A percentile compares a stretch with the other conserved stretches of the same genome.
Evolutionary conservation across 1,284 basidiomycete species (phyloP).

Genomic region (Puccinia brachypodii): DNA sequence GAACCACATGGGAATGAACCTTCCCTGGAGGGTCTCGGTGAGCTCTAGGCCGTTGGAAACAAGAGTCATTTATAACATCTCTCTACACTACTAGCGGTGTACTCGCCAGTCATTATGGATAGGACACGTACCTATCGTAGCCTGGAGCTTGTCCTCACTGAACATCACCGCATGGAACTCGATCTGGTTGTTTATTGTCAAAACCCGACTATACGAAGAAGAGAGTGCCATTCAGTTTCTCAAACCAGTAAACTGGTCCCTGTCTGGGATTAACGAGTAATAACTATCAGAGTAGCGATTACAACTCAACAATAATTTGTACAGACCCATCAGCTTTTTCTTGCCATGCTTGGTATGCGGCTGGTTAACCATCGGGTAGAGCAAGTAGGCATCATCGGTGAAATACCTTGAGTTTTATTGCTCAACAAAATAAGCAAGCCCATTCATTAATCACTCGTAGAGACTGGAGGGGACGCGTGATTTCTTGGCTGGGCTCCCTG

Average conservation of each 20-base stretch:
- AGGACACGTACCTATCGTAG: background rate
- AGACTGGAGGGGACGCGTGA: no score
- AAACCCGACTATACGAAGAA: conserved; percentile 3
- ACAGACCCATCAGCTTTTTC: conserved; percentile 28
- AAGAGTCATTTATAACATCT: background rate
- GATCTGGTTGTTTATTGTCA: conserved; percentile 35
- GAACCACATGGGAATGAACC: conserved; percentile 4
- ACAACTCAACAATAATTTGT: conserved; percentile 30
- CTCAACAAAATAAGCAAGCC: background rate
- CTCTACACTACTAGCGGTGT: no score
- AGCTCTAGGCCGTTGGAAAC: background rate
- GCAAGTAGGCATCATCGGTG: conserved; percentile 33
- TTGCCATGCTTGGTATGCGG: conserved; percentile 18
- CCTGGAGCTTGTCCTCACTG: conserved; percentile 26
- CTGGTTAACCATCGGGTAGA: conserved; percentile 26
- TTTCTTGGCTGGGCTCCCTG: no score
- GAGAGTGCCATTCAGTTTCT: background rate
- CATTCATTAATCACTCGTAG: background rate
- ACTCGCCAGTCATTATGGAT: background rate
- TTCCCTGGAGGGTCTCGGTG: background rate
- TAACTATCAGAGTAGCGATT: background rate
- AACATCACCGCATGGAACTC: conserved; percentile 42
- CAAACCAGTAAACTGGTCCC: background rate
- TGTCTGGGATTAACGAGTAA: background rate
- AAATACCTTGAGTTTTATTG: conserved; percentile 36